phyloP scores from a whole-genome alignment of 768 basidiomycete species.

The Collybiopsis luxurians region DNA sequence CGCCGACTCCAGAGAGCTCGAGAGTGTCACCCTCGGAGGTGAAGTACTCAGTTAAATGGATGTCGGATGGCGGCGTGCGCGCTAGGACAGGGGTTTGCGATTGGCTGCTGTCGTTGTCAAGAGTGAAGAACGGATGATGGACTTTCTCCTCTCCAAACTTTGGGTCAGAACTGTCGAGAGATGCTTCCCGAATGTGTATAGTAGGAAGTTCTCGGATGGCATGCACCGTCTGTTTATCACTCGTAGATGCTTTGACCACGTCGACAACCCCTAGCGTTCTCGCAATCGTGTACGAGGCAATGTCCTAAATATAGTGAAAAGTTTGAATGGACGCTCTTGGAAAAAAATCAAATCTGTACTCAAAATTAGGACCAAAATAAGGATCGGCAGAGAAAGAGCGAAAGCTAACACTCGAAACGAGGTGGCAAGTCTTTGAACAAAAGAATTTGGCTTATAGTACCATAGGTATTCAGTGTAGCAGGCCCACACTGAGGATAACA shows the following conservation, averaged over 20 bases:
- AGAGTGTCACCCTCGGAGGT: slow-evolving; percentile 48
- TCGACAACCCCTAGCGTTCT: slow-evolving; percentile 79
- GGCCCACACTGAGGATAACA: slow-evolving; percentile 51
- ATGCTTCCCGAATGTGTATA: slow-evolving; percentile 27
- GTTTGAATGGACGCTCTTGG: slow-evolving; percentile 8
- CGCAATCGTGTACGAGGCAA: slow-evolving; percentile 78
- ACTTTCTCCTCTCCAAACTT: background rate
- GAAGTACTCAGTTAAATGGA: slow-evolving; percentile 43
- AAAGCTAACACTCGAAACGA: slow-evolving; percentile 65
- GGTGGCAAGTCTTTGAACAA: slow-evolving; percentile 64
- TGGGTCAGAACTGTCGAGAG: background rate
- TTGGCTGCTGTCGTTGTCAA: background rate
- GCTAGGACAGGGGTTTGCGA: background rate
- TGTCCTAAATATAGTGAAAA: slow-evolving; percentile 48
- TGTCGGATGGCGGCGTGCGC: background rate
- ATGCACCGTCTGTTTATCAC: slow-evolving; percentile 47
- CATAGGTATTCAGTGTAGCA: slow-evolving; percentile 62
- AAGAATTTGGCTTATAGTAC: slow-evolving; percentile 61
- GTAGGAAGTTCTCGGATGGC: slow-evolving; percentile 23
- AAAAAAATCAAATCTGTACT: slow-evolving; percentile 21
- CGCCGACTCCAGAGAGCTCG: slow-evolving; percentile 64
- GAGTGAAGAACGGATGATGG: background rate
- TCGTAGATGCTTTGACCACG: slow-evolving; percentile 70
- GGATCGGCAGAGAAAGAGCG: slow-evolving; percentile 58
- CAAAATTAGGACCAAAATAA: slow-evolving; percentile 55